Conservation (phyloP, 345 rosid species). For the Ailanthus altissimus region DNA sequence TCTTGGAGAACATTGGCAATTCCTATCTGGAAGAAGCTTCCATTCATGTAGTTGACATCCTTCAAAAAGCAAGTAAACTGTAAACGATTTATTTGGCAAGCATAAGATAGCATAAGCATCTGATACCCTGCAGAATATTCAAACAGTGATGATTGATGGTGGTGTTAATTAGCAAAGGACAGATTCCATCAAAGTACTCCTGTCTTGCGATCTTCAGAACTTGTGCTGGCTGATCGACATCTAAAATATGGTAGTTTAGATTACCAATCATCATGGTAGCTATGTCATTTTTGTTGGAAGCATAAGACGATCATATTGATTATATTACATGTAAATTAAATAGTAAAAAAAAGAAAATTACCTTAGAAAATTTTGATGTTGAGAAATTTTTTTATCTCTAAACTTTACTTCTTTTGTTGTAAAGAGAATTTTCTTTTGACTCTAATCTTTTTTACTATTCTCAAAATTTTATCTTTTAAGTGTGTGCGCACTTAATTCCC, state of each 20-base stretch:
- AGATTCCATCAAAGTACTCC: constrained; percentile 22
- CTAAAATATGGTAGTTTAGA: constrained; percentile 32
- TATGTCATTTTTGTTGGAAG: no score
- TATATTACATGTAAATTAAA: no score
- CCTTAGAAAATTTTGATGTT: no score
- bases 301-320: no score
- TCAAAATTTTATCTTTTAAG: no score
- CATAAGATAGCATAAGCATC: constrained; percentile 30
- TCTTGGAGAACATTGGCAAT: not conserved
- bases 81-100: not conserved
- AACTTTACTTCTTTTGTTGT: no score
- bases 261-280: constrained; percentile 19
- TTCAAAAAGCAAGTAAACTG: not conserved
- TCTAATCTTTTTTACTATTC: no score
- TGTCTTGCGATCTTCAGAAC: constrained; percentile 28
- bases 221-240: not conserved
- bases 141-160: constrained; percentile 17
- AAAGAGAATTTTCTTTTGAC: no score
- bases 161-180: constrained; percentile 13
- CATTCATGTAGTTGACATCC: not conserved
- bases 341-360: no score
- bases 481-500: no score
- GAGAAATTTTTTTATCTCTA: no score
- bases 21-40: not conserved
- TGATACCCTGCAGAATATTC: not conserved